Percentiles rank a stretch among this genome's conserved stretches.
Evolutionary conservation across 78 protist species (phyloP).

Genomic region (Guillardia theta): DNA sequence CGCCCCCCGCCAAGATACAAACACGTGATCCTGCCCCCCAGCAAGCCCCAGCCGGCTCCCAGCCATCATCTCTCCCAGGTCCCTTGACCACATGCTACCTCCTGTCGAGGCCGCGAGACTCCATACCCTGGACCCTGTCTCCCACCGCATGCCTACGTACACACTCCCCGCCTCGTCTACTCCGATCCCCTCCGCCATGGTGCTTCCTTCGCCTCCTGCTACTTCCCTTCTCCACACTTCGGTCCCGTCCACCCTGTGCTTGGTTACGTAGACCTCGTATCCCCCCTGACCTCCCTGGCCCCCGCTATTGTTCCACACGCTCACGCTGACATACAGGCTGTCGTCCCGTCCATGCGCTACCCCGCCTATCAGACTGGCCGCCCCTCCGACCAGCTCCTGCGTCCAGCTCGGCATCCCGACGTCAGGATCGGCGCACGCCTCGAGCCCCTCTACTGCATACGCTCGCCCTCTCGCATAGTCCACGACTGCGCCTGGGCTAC

Average conservation of each 20-base stretch:
- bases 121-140: background rate
- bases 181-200: background rate
- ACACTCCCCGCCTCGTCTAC: background rate
- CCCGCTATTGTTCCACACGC: background rate
- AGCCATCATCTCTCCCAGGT: background rate
- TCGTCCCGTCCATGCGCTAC: no score
- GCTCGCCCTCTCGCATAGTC: background rate
- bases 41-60: background rate
- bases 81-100: background rate
- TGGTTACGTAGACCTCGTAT: background rate
- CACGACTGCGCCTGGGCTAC: background rate
- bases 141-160: background rate
- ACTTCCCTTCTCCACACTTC: background rate
- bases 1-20: background rate
- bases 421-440: background rate
- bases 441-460: background rate
- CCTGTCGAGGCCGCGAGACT: background rate
- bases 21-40: background rate
- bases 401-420: no score
- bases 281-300: background rate
- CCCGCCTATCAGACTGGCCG: no score
- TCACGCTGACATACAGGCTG: no score
- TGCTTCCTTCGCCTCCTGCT: background rate
- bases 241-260: background rate
- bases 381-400: no score